Evolutionary conservation across 2,329 filamentous ascomycete genomes (phyloP).

Genomic region (Clonostachys byssicola): DNA sequence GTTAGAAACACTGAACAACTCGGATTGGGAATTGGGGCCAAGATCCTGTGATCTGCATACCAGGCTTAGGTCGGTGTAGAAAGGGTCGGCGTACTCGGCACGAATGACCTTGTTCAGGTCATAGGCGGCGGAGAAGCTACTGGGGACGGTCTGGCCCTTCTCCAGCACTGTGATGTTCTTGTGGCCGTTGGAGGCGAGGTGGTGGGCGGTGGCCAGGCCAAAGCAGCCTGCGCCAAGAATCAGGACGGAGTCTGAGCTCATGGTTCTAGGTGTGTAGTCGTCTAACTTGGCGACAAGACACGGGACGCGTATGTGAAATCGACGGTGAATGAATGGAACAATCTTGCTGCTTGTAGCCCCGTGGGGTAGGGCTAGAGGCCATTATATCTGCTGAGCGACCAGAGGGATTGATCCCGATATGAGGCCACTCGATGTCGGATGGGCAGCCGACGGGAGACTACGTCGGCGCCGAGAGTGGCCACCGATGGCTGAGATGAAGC

Average conservation of each 20-base stretch:
- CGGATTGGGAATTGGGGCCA: background rate
- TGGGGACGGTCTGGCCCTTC: conserved; percentile 1
- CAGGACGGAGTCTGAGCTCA: conserved; percentile 8
- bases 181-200: conserved; percentile 16
- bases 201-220: conserved; percentile 17
- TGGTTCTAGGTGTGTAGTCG: no score
- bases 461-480: no score
- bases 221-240: conserved; percentile 23
- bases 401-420: no score
- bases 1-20: background rate
- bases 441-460: no score
- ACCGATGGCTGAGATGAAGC: no score
- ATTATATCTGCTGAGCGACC: no score
- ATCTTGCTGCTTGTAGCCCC: no score
- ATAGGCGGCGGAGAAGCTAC: conserved; percentile 41
- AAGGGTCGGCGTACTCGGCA: conserved; percentile 51
- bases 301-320: no score
- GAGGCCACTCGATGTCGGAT: no score
- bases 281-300: no score
- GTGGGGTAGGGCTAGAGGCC: no score
- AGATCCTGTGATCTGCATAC: conserved; percentile 17
- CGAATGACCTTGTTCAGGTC: conserved; percentile 59
- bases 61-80: conserved; percentile 48
- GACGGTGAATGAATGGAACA: no score
- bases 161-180: conserved; percentile 27